Base-by-base conservation (phyloP, 805 yeast genomes). In the Schizosaccharomyces osmophilus region DNA sequence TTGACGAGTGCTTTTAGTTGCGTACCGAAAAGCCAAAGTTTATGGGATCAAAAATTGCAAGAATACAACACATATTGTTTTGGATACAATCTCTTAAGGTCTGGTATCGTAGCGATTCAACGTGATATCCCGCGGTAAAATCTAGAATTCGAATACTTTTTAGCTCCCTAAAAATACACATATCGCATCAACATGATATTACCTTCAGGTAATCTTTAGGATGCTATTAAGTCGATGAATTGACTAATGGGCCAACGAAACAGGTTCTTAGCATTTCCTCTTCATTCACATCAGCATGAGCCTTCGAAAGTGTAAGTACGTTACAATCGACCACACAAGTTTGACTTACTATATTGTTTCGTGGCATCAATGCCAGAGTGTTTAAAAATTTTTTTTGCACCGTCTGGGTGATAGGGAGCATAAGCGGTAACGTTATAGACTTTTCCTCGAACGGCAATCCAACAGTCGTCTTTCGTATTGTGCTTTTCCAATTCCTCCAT, bases 301-400 rank as follows among this genome's bases (percentile, higher is more conserved):
- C 19, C 26, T 51, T 29, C 31, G 9, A 51, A 17, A n/a, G 8
- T 8, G 31, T 29, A 26, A 51, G 36, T 24, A 51, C 8, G 22
- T 17, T 51, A 29, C 11, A 9, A 9, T 5, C 26, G 6, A 51
- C 2, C 31, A 51, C n/a, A 24, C 76, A 75, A 80, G 79, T 17
- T 77, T 77, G 65, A 74, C 75, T 63, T 73, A 59, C 48, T 41
- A 65, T 82, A 82, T 54, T 81, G 79, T 60, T 69, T 73, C 6
- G 86, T 81, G 57, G 88, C 89, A 69, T 87, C 95, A 63, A 79
- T 78, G 55, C 95, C 95, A 22, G 87, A 95, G 69, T 82, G 79
- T 67, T 85, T 93, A 59, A 81, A 73, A 63, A 81, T 79, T 17
- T 82, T 76, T 60, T 79, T 79, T 22, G 72, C 77, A 8, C 86